Conservation (phyloP, 2,329 filamentous ascomycete species). For the Verticillium albo-atrum region DNA sequence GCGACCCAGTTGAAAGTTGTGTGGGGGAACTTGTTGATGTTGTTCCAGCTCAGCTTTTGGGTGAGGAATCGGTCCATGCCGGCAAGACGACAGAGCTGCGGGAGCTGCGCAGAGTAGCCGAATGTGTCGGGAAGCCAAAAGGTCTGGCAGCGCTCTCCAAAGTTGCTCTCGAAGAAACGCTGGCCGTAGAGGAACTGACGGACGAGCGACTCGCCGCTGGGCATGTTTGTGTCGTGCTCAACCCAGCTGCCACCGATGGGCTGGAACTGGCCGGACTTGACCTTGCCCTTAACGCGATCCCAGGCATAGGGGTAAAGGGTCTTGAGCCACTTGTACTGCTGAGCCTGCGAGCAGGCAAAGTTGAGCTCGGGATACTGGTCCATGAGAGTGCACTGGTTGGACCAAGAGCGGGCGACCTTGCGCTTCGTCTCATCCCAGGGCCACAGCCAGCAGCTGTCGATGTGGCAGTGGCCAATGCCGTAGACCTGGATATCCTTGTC, state of each 20-base stretch:
- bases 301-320: constrained; percentile 82
- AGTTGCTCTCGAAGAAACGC: constrained; percentile 88
- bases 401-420: constrained; percentile 94
- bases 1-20: constrained; percentile 99
- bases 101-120: constrained; percentile 91
- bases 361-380: constrained; percentile 91
- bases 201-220: constrained; percentile 88
- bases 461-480: constrained; percentile 94
- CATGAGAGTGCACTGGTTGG: constrained; percentile 92
- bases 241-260: constrained; percentile 98
- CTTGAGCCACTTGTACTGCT: constrained; percentile 98
- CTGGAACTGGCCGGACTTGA: constrained; percentile 86
- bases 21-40: constrained; percentile 98
- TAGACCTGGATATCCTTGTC: constrained; percentile 74
- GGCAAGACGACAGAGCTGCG: constrained; percentile 88
- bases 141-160: constrained; percentile 81
- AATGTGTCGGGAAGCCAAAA: constrained; percentile 99
- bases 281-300: constrained; percentile 85
- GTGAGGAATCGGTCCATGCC: constrained; percentile 97
- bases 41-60: constrained; percentile 99
- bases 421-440: constrained; percentile 97
- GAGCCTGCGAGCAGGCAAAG: constrained; percentile 89
- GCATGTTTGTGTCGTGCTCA: constrained; percentile 97
- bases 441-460: constrained; percentile 98
- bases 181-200: constrained; percentile 96